phyloP scores from a whole-genome alignment of 345 rosid genomes.

The Populus deltoides region DNA sequence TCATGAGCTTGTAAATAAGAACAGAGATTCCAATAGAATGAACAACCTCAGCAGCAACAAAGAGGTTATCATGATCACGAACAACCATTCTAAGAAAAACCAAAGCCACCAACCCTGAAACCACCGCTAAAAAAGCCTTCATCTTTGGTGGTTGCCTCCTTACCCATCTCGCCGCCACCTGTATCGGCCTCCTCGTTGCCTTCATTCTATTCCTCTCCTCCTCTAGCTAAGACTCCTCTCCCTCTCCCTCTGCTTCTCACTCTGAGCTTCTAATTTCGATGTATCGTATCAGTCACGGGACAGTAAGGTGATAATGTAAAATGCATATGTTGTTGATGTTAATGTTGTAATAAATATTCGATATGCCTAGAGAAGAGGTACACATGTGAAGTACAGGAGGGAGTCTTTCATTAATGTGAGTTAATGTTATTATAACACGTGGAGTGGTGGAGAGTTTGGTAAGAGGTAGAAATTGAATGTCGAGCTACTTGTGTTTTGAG shows the following conservation, averaged over 20 bases:
- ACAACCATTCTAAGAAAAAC: conserved; percentile 85
- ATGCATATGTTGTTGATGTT: too few relatives aligned
- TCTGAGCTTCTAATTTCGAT: neutral
- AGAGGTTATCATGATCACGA: conserved; percentile 92
- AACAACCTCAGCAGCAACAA: conserved; percentile 94
- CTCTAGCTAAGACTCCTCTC: neutral
- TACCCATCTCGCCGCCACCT: conserved; percentile 72
- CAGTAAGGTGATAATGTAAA: neutral
- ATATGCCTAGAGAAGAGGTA: neutral
- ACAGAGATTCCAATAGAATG: conserved; percentile 93
- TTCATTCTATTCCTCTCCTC: conserved; percentile 38
- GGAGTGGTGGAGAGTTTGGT: neutral
- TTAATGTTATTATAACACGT: neutral
- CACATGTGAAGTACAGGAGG: neutral
- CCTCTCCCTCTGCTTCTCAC: neutral
- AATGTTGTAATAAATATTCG: neutral
- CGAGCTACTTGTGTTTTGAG: neutral
- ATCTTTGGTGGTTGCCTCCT: conserved; percentile 96
- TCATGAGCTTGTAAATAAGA: conserved; percentile 86
- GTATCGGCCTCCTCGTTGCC: conserved; percentile 60
- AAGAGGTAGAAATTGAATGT: neutral
- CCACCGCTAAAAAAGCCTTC: conserved; percentile 85
- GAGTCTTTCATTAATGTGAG: neutral
- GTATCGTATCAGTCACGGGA: neutral
- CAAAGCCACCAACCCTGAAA: conserved; percentile 80